Conservation (phyloP, 2,329 filamentous ascomycete species). For the Calonectria leucothoes region DNA sequence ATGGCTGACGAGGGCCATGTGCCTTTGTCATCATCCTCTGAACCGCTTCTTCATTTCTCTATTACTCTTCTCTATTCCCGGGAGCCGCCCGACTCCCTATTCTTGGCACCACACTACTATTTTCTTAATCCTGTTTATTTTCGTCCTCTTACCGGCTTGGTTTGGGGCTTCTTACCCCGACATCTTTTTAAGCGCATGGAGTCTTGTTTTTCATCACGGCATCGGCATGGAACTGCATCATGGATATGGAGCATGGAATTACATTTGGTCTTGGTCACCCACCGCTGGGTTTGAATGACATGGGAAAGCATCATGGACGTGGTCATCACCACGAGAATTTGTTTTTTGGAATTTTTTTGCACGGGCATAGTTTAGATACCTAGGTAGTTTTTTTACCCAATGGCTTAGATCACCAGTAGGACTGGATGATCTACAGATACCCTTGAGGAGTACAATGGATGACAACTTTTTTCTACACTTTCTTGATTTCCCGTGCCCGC, state of each 20-base stretch:
- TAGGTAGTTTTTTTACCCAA: conserved; percentile 21
- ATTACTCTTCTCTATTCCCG: background rate
- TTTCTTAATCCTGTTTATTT: conserved; percentile 21
- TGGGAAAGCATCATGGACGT: conserved; percentile 4
- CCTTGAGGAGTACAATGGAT: conserved; percentile 18
- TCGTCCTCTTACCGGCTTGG: conserved; percentile 1
- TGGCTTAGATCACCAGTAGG: conserved; percentile 3
- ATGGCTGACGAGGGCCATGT: conserved; percentile 6
- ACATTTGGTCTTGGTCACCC: conserved; percentile 13
- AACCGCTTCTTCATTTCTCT: background rate
- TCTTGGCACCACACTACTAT: background rate
- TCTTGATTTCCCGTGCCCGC: background rate
- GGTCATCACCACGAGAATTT: conserved; percentile 3
- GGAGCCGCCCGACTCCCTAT: conserved; percentile 5
- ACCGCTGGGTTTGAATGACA: conserved; percentile 17
- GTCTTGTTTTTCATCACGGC: conserved; percentile 12
- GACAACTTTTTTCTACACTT: conserved; percentile 1
- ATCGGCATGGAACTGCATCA: conserved; percentile 5
- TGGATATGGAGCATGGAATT: conserved; percentile 16
- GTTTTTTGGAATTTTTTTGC: conserved; percentile 6
- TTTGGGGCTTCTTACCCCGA: conserved; percentile 5
- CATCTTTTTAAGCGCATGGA: conserved; percentile 22
- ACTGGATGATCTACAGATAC: conserved; percentile 18
- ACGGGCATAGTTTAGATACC: conserved; percentile 26
- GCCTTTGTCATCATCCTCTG: conserved; percentile 16